Base-by-base conservation (phyloP, 1,284 basidiomycete genomes). In the Tetrapyrgos nigripes region DNA sequence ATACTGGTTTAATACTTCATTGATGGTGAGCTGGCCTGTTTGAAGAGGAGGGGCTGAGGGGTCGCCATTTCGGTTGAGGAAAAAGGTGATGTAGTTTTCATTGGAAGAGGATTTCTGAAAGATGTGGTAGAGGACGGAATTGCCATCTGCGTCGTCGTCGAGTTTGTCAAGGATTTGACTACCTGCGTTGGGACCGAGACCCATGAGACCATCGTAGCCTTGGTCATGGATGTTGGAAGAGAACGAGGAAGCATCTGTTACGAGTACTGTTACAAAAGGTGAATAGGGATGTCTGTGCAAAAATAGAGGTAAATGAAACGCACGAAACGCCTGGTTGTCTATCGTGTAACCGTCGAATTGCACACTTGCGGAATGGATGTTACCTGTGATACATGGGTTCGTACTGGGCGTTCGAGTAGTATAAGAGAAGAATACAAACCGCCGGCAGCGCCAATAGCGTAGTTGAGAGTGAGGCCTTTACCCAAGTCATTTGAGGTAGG, bases 121-220 rank as follows among this genome's bases (percentile, higher is more conserved):
- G 60, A 91, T 83, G 62, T 80, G 79, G 63, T 83, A 82, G 9
- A 91, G 76, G 24, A 86, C 72, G 10, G 78, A 83, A 72, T 88
- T 81, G 31, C 82, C 89, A n/a, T 11, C 37, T 6, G 77, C 69
- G 50, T 72, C 60, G 35, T 78, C 76, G 55, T 76, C 76, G 50
- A 91, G 65, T 59, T 86, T 84, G 63, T 85, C 78, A 51, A 78
- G 79, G 60, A 92, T 85, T 40, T 82, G 76, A 46, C 88, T 90
- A 55, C 87, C 89, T 26, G 83, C 76, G 73, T 90, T 91, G 19
- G 89, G 89, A 27, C 90, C 91, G 13, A 92, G 81, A 11, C 90
- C 90, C 33, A 92, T 75, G 27, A 92, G 83, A 45, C 90, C 90
- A 59, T 86, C 80, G 64, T 86, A 90, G 1, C 89, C 53, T 69